Evolutionary conservation across 768 basidiomycete genomes (phyloP), one percentile per base, ranked within the genome.

Genomic region (Russula olivacea): DNA sequence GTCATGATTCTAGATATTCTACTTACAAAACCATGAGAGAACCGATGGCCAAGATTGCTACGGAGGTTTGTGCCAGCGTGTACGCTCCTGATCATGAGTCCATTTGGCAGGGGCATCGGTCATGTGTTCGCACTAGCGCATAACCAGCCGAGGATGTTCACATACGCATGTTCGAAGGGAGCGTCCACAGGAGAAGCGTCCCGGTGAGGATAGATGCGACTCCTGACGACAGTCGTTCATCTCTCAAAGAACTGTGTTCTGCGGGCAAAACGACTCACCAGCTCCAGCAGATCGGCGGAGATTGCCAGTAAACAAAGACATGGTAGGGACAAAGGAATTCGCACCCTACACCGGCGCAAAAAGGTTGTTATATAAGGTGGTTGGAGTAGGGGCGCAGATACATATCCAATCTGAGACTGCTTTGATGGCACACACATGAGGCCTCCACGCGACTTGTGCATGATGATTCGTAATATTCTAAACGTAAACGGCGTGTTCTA

Each of bases 41-140:
- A n/a, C 78, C 78, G 30, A 91, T 81, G 34, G 86, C 85, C 25
- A 89, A 74, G 48, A 85, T 78, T 15, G 88, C 86, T 28, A 91
- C 84, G 0, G 83, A 81, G n/a, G 85, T 86, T 72, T 91, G 90
- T 57, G 85, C 71, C 40, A 74, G 51, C 28, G 70, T 72, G 61
- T 69, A 75, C 19, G 68, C 69, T 45, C 72, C 74, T 75, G 54
- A 15, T 45, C 72, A 74, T 75, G 54, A 15, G 49, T 40, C 40
- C 14, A 30, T 30, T 30, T 30, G 30, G 30, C 30, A n/a, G 32
- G 32, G n/a, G 19, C 14, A 17, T 48, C 7, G n/a, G 58, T 56
- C 63, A 64, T 55, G 53, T 56, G 63, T 60, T 43, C 47, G n/a
- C 6, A 15, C 58, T 56, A 41, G 54, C 40, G 25, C 48, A 36